Evolutionary conservation across 2,329 filamentous ascomycete species (phyloP).

Genomic region (Triangularia verruculosa): DNA sequence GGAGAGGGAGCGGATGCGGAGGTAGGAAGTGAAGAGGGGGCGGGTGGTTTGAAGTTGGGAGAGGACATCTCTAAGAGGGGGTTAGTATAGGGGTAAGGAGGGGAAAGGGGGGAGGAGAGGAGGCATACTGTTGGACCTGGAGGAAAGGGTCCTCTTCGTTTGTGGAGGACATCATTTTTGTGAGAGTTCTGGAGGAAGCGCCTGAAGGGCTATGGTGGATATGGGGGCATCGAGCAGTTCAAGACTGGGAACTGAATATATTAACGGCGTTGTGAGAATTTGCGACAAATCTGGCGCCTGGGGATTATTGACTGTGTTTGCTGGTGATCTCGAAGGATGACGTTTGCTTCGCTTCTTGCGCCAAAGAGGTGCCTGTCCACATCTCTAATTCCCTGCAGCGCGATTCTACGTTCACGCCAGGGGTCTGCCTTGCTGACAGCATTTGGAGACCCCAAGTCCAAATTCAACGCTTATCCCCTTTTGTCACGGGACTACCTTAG

Average conservation of each 20-base stretch:
- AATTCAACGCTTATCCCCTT: not conserved
- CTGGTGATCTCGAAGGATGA: constrained; percentile 15
- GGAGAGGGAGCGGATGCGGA: constrained; percentile 87
- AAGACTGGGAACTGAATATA: not conserved
- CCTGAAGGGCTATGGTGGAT: not conserved
- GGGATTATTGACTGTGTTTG: not conserved
- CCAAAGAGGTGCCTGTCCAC: constrained; percentile 15
- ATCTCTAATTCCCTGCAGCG: constrained; percentile 1
- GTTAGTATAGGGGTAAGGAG: constrained; percentile 67
- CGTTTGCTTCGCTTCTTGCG: constrained; percentile 14
- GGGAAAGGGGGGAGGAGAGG: constrained; percentile 5
- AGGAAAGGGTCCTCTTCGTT: constrained; percentile 69
- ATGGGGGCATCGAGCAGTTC: not conserved
- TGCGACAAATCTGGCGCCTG: not conserved
- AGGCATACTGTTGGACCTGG: constrained; percentile 63
- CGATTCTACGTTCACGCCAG: constrained; percentile 1
- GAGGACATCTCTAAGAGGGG: constrained; percentile 91
- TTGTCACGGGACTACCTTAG: not conserved
- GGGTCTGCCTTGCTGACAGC: not conserved
- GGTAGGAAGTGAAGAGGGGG: constrained; percentile 88
- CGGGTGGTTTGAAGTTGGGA: constrained; percentile 75
- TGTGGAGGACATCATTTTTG: constrained; percentile 64
- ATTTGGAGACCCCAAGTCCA: not conserved
- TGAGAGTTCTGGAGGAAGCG: not conserved
- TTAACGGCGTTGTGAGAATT: not conserved